Evolutionary conservation across 257 asterid genomes (phyloP), one percentile per base, ranked within the genome.

Genomic region (Cinchona pubescens): DNA sequence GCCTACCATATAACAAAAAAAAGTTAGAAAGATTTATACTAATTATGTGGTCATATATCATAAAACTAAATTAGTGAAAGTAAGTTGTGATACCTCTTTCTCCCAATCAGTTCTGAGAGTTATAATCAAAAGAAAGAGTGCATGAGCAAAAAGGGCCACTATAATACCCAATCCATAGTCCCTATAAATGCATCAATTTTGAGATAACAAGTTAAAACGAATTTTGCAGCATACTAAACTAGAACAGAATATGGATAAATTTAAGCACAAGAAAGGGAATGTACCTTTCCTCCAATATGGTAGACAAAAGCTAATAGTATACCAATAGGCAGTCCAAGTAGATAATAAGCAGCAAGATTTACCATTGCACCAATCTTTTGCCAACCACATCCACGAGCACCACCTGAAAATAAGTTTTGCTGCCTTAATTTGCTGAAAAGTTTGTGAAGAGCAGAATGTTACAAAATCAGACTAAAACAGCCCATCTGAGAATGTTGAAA

Each of bases 361-460:
- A 89, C 86, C 0, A 84, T 66, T 35, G 96, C 96, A 13, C 91
- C 95, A 19, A 89, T 87, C 77, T 87, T 89, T 80, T 91, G 95
- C 96, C 95, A 86, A 14, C 96, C 96, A 74, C 95, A 87, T 5
- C 95, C 96, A 69, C 92, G 81, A 37, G 91, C 90, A 58, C 81
- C 78, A 7, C 93, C 93, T 85, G 79, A 2, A 21, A 10, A 19
- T 46, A 19, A 27, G 4, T 25, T 18, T 49, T 30, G 27, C 25
- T 34, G 19, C 43, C 19, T 29, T 8, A 19, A n/a, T n/a, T n/a
- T n/a, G 19, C 32, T 46, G 10, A 6, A 29, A 32, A 37, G 15
- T 25, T 70, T 8, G 1, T 40, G 34, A 0, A 37, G 9, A n/a
- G n/a, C n/a, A n/a, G n/a, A n/a, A n/a, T n/a, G n/a, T n/a, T n/a